Evolutionary conservation across 192 early-diverging fungal genomes (phyloP).

Genomic region (Backusella psychrophila): DNA sequence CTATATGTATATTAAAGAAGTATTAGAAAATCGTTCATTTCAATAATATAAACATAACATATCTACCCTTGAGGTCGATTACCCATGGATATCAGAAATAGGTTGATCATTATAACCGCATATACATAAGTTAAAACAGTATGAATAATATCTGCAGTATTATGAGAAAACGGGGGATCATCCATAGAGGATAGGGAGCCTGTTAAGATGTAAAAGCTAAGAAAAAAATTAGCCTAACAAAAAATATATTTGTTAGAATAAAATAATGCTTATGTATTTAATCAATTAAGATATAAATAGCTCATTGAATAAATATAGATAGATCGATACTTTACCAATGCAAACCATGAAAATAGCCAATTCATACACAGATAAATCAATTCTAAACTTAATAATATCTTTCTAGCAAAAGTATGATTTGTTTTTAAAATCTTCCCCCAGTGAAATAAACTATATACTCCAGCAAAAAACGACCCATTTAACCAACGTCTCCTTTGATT

Average conservation of each 20-base stretch:
- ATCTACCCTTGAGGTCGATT: slow-evolving; percentile 86
- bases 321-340: slow-evolving; percentile 46
- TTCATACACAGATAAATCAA: slow-evolving; percentile 78
- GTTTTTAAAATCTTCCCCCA: slow-evolving; percentile 61
- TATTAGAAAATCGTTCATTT: not conserved
- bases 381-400: slow-evolving; percentile 72
- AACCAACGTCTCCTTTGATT: slow-evolving; percentile 78
- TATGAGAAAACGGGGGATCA: slow-evolving; percentile 33
- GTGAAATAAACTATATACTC: slow-evolving; percentile 63
- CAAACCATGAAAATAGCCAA: slow-evolving; percentile 91
- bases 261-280: not conserved
- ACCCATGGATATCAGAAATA: slow-evolving; percentile 88
- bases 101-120: slow-evolving; percentile 69
- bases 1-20: not conserved
- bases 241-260: not conserved
- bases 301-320: not conserved
- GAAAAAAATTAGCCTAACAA: slow-evolving; percentile 63
- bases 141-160: slow-evolving; percentile 36
- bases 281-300: not conserved
- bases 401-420: slow-evolving; percentile 64
- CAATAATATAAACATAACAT: not conserved
- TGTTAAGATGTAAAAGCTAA: slow-evolving; percentile 53
- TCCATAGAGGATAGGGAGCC: slow-evolving; percentile 29
- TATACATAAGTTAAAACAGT: slow-evolving; percentile 45
- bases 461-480: slow-evolving; percentile 68